Percentiles rank a stretch among this genome's conserved stretches.
Conservation (phyloP, 805 yeast genomes). For the Candida maesae region DNA sequence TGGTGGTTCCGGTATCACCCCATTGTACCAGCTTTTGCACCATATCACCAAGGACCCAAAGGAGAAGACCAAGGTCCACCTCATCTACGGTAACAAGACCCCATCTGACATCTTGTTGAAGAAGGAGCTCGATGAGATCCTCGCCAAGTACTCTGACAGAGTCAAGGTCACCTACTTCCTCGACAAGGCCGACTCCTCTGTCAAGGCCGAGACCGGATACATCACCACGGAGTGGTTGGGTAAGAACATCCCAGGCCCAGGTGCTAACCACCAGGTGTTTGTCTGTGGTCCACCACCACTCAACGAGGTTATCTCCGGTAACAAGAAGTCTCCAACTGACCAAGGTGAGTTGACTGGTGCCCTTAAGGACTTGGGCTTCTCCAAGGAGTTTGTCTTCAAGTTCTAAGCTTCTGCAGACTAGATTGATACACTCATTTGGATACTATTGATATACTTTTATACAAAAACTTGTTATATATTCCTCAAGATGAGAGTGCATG, state of each 20-base stretch:
- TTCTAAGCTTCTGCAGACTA: conserved; percentile 40
- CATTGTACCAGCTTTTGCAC: conserved; percentile 82
- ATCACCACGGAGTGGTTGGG: conserved; percentile 72
- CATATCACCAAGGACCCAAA: conserved; percentile 72
- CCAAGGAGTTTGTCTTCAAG: conserved; percentile 85
- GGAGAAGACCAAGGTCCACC: conserved; percentile 84
- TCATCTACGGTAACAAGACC: conserved; percentile 77
- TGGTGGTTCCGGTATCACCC: conserved; percentile 97
- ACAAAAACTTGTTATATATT: background rate
- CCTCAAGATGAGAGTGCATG: too few species aligned
- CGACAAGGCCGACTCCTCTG: conserved; percentile 47
- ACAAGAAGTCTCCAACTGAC: conserved; percentile 78
- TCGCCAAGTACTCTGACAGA: conserved; percentile 69
- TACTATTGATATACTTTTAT: too few species aligned
- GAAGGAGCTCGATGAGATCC: conserved; percentile 69
- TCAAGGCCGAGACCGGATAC: conserved; percentile 63
- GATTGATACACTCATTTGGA: too few species aligned
- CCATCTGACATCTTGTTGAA: conserved; percentile 78
- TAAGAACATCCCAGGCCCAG: conserved; percentile 60
- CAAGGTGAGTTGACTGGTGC: conserved; percentile 94
- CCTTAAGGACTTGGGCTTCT: conserved; percentile 82
- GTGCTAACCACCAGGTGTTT: conserved; percentile 67
- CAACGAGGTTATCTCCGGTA: conserved; percentile 84
- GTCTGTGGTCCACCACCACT: conserved; percentile 96
- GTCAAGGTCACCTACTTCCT: conserved; percentile 76